Evolutionary conservation across 2,329 filamentous ascomycete genomes (phyloP).

Genomic region (Lomentospora prolificans): DNA sequence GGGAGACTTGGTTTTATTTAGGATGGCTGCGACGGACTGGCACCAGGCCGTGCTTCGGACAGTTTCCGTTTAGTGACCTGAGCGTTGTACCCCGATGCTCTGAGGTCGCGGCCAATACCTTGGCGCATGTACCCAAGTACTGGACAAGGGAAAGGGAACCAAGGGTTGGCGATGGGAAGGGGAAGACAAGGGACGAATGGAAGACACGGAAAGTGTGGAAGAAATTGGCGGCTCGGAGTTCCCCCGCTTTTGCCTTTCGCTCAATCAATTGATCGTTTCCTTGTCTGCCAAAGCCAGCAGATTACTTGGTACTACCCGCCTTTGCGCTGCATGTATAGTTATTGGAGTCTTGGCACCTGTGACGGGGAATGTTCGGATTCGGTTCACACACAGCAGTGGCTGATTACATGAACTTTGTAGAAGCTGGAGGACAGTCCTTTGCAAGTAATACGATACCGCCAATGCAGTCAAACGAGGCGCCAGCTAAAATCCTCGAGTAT

Average conservation of each 20-base stretch:
- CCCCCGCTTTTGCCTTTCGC: no score
- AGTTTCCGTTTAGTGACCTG: constrained; percentile 2
- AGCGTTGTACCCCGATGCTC: no score
- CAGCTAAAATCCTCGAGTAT: no score
- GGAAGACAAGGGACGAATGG: background rate
- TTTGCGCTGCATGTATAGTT: background rate
- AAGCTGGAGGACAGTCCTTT: background rate
- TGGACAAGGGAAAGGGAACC: background rate
- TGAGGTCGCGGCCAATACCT: no score
- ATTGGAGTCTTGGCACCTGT: background rate
- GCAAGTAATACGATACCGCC: no score
- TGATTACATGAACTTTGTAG: background rate
- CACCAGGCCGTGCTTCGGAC: constrained; percentile 1
- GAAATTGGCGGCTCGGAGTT: background rate
- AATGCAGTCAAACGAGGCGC: no score
- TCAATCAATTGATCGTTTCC: no score
- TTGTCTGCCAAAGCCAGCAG: no score
- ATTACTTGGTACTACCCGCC: background rate
- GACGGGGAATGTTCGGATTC: background rate
- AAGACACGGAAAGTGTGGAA: background rate
- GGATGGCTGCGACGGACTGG: constrained; percentile 4
- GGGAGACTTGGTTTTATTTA: constrained; percentile 6
- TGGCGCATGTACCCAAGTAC: no score
- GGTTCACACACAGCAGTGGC: background rate
- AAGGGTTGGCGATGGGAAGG: background rate